Percentiles rank a stretch among this genome's conserved stretches.
Conservation (phyloP, 768 basidiomycete species). For the Tylopilus sp. region DNA sequence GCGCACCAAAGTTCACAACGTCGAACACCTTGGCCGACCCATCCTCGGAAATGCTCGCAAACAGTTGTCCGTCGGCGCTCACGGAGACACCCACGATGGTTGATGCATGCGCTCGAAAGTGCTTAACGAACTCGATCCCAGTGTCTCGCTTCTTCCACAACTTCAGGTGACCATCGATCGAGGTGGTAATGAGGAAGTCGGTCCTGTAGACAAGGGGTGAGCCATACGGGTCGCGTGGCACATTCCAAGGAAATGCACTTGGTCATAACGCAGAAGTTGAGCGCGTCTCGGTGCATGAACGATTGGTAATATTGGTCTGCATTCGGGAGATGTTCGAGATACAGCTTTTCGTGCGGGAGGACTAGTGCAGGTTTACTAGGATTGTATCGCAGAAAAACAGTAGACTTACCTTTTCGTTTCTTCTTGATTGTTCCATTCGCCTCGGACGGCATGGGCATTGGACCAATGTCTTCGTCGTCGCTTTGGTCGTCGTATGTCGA, state of each 20-base stretch:
- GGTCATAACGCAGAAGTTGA: constrained; percentile 88
- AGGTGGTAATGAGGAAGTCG: constrained; percentile 91
- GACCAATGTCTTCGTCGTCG: constrained; percentile 80
- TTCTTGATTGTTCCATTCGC: constrained; percentile 51
- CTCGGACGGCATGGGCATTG: constrained; percentile 70
- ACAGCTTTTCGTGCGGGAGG: constrained; percentile 89
- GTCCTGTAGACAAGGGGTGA: constrained; percentile 66
- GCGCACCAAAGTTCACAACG: constrained; percentile 93
- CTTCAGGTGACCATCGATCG: constrained; percentile 92
- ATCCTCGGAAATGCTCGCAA: constrained; percentile 90
- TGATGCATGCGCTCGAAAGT: constrained; percentile 88
- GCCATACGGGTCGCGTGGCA: not conserved
- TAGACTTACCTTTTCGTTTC: constrained; percentile 71
- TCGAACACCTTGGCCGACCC: constrained; percentile 95
- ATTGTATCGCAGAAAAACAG: not conserved
- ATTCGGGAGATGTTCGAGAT: constrained; percentile 87
- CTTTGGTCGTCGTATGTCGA: constrained; percentile 43
- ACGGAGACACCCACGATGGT: constrained; percentile 78
- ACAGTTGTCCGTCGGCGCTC: constrained; percentile 88
- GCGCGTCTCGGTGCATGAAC: constrained; percentile 94
- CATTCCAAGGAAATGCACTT: constrained; percentile 50
- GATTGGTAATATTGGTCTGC: constrained; percentile 95
- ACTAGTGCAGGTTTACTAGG: constrained; percentile 48
- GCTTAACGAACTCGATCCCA: constrained; percentile 98
- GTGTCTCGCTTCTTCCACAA: constrained; percentile 98